Evolutionary conservation across 345 rosid species (phyloP).

Genomic region (Isatis tinctoria): DNA sequence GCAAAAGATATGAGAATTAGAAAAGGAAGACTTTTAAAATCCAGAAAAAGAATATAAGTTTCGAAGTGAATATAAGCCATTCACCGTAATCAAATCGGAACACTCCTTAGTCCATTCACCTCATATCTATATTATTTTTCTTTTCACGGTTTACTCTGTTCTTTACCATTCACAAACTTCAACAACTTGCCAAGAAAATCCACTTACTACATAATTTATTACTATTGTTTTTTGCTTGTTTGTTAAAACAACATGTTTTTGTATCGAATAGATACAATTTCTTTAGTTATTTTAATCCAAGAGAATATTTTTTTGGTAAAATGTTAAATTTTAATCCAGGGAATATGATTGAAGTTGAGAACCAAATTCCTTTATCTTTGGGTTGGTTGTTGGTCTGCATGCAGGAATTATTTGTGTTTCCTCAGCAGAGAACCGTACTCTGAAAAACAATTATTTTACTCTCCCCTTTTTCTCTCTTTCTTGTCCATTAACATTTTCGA

Average conservation of each 20-base stretch:
- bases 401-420: slow-evolving; percentile 23
- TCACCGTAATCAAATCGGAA: too few species aligned
- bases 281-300: too few species aligned
- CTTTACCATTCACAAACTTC: neutral
- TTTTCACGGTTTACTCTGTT: neutral
- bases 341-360: slow-evolving; percentile 18
- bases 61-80: too few species aligned
- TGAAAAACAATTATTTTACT: neutral
- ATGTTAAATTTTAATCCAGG: too few species aligned
- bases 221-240: too few species aligned
- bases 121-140: neutral
- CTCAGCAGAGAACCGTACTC: neutral
- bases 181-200: neutral
- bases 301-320: too few species aligned
- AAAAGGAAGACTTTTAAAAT: too few species aligned
- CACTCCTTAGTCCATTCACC: neutral
- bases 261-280: neutral
- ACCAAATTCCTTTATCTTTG: neutral
- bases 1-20: too few species aligned
- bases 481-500: neutral
- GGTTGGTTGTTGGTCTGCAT: neutral
- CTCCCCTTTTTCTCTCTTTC: neutral
- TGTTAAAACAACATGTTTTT: neutral
- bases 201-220: too few species aligned
- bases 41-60: too few species aligned